These are phyloP conservation scores for Neurospora crassa DNA, from an alignment of 2,329 filamentous ascomycete species.

Conservation along the genomic window DNA sequence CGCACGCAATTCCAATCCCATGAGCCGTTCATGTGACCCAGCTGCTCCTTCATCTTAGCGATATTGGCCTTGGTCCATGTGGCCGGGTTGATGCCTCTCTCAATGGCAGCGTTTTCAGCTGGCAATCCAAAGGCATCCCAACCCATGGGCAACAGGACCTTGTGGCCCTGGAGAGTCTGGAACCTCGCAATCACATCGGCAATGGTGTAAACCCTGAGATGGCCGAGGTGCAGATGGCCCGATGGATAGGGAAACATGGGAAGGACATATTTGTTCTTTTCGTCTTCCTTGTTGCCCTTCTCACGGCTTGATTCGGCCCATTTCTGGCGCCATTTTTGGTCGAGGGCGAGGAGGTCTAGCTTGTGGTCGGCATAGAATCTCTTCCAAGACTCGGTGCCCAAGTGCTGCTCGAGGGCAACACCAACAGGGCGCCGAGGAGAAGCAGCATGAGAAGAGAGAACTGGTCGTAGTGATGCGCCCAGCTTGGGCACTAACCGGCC, in stretches of 20 bases:
- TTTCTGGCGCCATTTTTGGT: conserved; percentile 41
- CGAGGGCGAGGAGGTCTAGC: conserved; percentile 38
- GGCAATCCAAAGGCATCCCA: conserved; percentile 91
- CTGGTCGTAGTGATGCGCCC: conserved; percentile 8
- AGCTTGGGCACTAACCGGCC: conserved; percentile 17
- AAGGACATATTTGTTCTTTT: conserved; percentile 56
- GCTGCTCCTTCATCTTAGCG: conserved; percentile 71
- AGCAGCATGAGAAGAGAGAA: not conserved
- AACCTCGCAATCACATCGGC: conserved; percentile 77
- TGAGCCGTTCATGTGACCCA: conserved; percentile 66
- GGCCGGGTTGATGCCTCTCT: conserved; percentile 67
- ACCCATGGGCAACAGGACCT: conserved; percentile 81
- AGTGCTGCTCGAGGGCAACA: conserved; percentile 2
- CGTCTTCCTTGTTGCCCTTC: conserved; percentile 8
- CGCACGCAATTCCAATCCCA: conserved; percentile 79
- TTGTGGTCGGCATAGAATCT: conserved; percentile 27
- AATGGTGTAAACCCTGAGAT: conserved; percentile 83
- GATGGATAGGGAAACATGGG: conserved; percentile 95
- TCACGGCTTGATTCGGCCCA: conserved; percentile 25
- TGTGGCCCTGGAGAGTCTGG: conserved; percentile 60
- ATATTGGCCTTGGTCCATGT: conserved; percentile 78
- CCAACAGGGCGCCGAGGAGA: conserved; percentile 3
- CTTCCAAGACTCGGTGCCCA: conserved; percentile 6
- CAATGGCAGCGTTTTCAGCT: conserved; percentile 84
- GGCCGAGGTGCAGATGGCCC: conserved; percentile 75